phyloP scores from a whole-genome alignment of 73 alveolate genomes.

The Paramecium primaurelia region DNA sequence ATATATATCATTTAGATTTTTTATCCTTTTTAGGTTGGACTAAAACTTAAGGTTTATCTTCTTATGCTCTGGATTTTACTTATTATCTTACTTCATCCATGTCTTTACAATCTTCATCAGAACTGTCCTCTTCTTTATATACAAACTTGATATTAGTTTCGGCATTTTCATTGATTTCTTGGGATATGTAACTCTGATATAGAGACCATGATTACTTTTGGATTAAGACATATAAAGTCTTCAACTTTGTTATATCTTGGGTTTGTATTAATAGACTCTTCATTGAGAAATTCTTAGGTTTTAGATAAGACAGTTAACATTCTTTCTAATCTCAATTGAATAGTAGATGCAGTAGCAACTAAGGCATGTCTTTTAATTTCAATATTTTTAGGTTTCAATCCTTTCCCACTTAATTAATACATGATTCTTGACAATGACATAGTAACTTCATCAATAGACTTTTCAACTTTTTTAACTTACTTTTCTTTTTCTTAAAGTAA shows the following conservation, averaged over 20 bases:
- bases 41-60: background rate
- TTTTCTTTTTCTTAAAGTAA: background rate
- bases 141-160: background rate
- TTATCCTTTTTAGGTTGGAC: background rate
- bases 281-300: slow-evolving; percentile 2
- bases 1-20: background rate
- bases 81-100: background rate
- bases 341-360: background rate
- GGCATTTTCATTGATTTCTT: background rate
- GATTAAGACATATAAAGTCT: background rate
- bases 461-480: slow-evolving; percentile 16
- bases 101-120: background rate
- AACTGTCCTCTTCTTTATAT: background rate
- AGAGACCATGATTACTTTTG: background rate
- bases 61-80: background rate
- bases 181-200: background rate
- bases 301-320: slow-evolving; percentile 1
- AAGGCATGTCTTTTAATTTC: background rate
- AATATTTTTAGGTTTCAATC: background rate
- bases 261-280: background rate
- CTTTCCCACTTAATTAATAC: background rate
- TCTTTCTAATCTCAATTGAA: background rate
- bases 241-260: background rate
- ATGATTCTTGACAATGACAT: background rate
- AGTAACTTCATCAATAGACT: slow-evolving; percentile 8